Conservation (phyloP, 2,329 filamentous ascomycete genomes). For the Aotearoamyces nothofagi region DNA sequence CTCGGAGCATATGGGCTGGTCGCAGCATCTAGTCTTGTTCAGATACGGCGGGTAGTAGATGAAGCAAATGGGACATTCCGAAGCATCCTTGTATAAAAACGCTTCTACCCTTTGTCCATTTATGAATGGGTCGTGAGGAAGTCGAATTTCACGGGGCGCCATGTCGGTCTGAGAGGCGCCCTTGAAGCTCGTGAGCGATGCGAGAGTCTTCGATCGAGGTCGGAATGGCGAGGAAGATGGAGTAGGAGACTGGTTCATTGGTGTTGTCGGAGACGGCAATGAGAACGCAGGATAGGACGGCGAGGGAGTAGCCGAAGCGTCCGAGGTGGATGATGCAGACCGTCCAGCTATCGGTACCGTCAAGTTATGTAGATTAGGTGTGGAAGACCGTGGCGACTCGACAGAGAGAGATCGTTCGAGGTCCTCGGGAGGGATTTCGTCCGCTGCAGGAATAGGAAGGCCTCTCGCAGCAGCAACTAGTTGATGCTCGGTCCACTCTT, state of each 20-base stretch:
- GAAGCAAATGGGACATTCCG: slow-evolving; percentile 93
- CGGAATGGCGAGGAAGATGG: slow-evolving; percentile 48
- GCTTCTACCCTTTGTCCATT: slow-evolving; percentile 93
- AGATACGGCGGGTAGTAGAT: slow-evolving; percentile 89
- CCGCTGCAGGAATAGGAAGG: slow-evolving; percentile 67
- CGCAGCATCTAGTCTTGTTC: slow-evolving; percentile 88
- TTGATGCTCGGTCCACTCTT: slow-evolving; percentile 87
- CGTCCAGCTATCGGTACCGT: slow-evolving; percentile 67
- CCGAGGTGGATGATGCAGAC: slow-evolving; percentile 67
- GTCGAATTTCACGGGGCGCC: slow-evolving; percentile 58
- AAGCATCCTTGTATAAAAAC: slow-evolving; percentile 79
- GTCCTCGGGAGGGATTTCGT: slow-evolving; percentile 63
- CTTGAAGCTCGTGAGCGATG: slow-evolving; percentile 60
- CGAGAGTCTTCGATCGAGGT: slow-evolving; percentile 76
- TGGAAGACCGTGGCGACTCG: slow-evolving; percentile 33
- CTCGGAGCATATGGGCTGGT: slow-evolving; percentile 93
- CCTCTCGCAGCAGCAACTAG: slow-evolving; percentile 82
- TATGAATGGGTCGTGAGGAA: slow-evolving; percentile 73
- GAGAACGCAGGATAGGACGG: slow-evolving; percentile 47
- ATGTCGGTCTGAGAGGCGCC: slow-evolving; percentile 60
- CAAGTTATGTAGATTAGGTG: slow-evolving; percentile 51
- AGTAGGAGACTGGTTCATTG: slow-evolving; percentile 27
- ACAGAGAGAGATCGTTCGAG: slow-evolving; percentile 30
- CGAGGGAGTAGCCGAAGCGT: slow-evolving; percentile 41
- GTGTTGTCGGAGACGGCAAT: slow-evolving; percentile 33